A percentile compares a stretch with the other conserved stretches of the same genome.
Conservation (phyloP, 2,329 filamentous ascomycete genomes). For the Paecilomyces sp. region DNA sequence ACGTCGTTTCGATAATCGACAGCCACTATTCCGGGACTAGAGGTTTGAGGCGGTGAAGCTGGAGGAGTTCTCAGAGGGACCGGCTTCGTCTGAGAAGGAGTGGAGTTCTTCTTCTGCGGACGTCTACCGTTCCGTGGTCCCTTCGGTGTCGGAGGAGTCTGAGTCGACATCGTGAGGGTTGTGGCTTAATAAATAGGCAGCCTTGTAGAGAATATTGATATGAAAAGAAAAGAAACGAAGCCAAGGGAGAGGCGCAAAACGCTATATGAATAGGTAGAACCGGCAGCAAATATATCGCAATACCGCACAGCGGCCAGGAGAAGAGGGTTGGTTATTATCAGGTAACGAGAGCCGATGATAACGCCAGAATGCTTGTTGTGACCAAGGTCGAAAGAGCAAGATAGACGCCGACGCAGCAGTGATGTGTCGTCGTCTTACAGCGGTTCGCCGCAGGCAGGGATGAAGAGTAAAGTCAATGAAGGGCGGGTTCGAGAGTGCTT, state of each 20-base stretch:
- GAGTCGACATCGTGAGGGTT: slow-evolving; percentile 39
- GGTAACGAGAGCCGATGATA: slow-evolving; percentile 9
- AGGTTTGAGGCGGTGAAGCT: slow-evolving; percentile 27
- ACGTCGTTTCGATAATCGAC: slow-evolving; percentile 21
- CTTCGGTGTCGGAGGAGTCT: slow-evolving; percentile 33
- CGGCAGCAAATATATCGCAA: slow-evolving; percentile 4
- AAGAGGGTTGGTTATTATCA: slow-evolving; percentile 3
- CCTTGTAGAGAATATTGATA: slow-evolving; percentile 22
- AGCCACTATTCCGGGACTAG: slow-evolving; percentile 22
- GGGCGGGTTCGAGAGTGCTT: background rate
- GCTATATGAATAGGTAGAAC: slow-evolving; percentile 8
- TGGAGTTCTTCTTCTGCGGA: slow-evolving; percentile 27
- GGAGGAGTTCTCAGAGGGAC: slow-evolving; percentile 25
- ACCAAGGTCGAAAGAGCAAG: background rate
- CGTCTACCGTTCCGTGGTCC: slow-evolving; percentile 29
- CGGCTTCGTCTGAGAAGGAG: slow-evolving; percentile 21
- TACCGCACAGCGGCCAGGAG: slow-evolving; percentile 7
- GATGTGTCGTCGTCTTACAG: slow-evolving; percentile 1
- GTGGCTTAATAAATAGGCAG: slow-evolving; percentile 46
- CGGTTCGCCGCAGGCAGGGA: background rate
- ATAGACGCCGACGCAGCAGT: background rate
- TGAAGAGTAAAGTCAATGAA: slow-evolving; percentile 2
- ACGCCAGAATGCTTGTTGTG: background rate
- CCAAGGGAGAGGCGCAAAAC: slow-evolving; percentile 9
- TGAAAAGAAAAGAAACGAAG: slow-evolving; percentile 14